phyloP scores from a whole-genome alignment of 306 rosid species.

The Prunus dulcis region DNA sequence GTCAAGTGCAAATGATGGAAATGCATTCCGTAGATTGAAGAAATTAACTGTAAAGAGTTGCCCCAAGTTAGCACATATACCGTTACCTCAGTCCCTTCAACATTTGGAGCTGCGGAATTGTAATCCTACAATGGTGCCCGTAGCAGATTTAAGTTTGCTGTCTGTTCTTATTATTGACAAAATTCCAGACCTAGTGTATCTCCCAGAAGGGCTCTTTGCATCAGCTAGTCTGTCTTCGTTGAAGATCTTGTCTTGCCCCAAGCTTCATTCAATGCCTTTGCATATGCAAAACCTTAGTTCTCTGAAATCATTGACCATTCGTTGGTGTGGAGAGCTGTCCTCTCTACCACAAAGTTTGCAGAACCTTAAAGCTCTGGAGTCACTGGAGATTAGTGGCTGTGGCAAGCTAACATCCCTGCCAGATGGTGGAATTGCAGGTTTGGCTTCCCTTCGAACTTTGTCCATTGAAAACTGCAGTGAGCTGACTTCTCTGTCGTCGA shows the following conservation, averaged over 20 bases:
- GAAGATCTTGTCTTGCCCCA: conserved; percentile 10
- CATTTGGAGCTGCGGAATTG: conserved; percentile 7
- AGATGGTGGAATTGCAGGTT: not conserved
- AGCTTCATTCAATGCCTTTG: not conserved
- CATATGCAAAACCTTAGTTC: not conserved
- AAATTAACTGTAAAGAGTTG: not conserved
- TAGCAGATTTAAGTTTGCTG: not conserved
- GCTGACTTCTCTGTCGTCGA: not conserved
- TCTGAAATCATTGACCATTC: conserved; percentile 15
- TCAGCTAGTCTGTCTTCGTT: not conserved
- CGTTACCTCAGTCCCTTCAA: not conserved
- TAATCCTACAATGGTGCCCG: not conserved
- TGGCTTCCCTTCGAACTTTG: conserved; percentile 12
- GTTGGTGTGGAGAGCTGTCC: not conserved
- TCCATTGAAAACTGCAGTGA: conserved; percentile 17
- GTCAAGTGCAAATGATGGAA: too few relatives aligned
- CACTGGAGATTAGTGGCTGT: conserved; percentile 10
- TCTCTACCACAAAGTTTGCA: conserved; percentile 3
- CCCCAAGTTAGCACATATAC: not conserved
- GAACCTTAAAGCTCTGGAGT: conserved; percentile 11
- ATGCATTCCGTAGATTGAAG: too few relatives aligned
- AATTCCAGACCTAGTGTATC: not conserved
- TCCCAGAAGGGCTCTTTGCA: not conserved
- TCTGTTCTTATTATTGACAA: not conserved
- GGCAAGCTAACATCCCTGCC: not conserved